phyloP scores from a whole-genome alignment of 148 eudicot species.

The Camellia japonica region DNA sequence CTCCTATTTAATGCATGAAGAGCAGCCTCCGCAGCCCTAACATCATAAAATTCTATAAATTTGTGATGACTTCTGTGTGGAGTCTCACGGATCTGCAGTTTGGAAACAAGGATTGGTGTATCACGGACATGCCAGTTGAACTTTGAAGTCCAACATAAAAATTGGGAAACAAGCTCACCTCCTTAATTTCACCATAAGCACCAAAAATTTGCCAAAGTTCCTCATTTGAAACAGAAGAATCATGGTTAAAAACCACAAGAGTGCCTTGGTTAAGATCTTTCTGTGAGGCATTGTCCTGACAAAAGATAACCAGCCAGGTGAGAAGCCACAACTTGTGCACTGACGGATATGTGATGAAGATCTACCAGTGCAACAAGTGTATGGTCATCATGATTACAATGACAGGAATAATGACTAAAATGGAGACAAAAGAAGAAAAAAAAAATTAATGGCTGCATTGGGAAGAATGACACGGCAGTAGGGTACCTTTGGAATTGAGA shows the following conservation, averaged over 20 bases:
- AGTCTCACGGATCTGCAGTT: slow-evolving; percentile 59
- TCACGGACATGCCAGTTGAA: slow-evolving; percentile 13
- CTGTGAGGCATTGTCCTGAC: slow-evolving; percentile 63
- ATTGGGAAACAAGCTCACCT: slow-evolving; percentile 32
- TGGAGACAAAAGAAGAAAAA: background rate
- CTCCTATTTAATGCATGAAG: slow-evolving; percentile 55
- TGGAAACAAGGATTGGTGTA: slow-evolving; percentile 12
- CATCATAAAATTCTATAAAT: slow-evolving; percentile 67
- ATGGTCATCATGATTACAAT: background rate
- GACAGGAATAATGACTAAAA: background rate
- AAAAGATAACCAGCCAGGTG: slow-evolving; percentile 1
- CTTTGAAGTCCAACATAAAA: slow-evolving; percentile 6
- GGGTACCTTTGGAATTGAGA: slow-evolving; percentile 69
- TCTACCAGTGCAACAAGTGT: background rate
- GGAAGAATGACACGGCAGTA: background rate
- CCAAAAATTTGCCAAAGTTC: slow-evolving; percentile 56
- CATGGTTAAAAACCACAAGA: slow-evolving; percentile 54
- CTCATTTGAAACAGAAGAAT: slow-evolving; percentile 60
- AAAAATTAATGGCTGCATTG: background rate
- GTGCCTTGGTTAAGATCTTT: slow-evolving; percentile 68
- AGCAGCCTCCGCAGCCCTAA: slow-evolving; percentile 86
- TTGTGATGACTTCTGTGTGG: slow-evolving; percentile 47
- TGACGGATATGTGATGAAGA: background rate
- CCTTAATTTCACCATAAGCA: slow-evolving; percentile 76
- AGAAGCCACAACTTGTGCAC: slow-evolving; percentile 9